Evolutionary conservation across 2,329 filamentous ascomycete species (phyloP), one percentile per base, ranked within the genome.

Genomic region (Aureobasidium sp.): DNA sequence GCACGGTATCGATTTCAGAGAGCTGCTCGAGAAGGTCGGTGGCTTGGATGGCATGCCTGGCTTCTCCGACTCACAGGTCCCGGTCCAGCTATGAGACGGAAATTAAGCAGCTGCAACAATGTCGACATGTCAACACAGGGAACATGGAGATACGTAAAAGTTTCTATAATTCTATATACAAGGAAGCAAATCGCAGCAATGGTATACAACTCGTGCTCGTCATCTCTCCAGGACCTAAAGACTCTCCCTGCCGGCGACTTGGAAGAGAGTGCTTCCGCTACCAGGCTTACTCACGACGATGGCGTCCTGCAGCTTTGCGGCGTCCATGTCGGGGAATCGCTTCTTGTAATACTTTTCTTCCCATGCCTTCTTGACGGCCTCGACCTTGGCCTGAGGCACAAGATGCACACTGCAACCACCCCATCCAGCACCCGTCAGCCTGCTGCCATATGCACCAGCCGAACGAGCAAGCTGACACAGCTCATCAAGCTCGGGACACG

Each of bases 331-430:
- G 0, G 85, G 85, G 70, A 85, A 87, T 67, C 82, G 82, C 78
- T 87, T 88, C 61, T 82, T 77, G 74, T 95, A 97, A 73, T 97
- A 99, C 71, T 91, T 85, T 65, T 82, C 82, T 69, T 89, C 84
- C 82, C 94, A 85, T 5, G 90, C 90, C 69, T 83, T 80, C 73
- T 84, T 90, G 24, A 99, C 89, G 29, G 79, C 83, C 5, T 87
- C 85, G 0, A 97, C 88, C 75, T 88, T 93, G 69, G 91, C 83
- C 62, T 85, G 89, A 0, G 93, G 89, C 58, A 97, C 88, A 62
- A 99, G 82, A 77, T 99, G 94, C 62, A 99, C 93, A 64, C 85
- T 94, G 77, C 94, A 97, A 2, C 94, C 94, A 64, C 94, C 94
- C 94, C 94, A 99, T 3, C 94, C 94, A 0, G 94, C 94, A 42